Conservation (phyloP, 2,329 filamentous ascomycete genomes). For the Calonectria henricotiae region DNA sequence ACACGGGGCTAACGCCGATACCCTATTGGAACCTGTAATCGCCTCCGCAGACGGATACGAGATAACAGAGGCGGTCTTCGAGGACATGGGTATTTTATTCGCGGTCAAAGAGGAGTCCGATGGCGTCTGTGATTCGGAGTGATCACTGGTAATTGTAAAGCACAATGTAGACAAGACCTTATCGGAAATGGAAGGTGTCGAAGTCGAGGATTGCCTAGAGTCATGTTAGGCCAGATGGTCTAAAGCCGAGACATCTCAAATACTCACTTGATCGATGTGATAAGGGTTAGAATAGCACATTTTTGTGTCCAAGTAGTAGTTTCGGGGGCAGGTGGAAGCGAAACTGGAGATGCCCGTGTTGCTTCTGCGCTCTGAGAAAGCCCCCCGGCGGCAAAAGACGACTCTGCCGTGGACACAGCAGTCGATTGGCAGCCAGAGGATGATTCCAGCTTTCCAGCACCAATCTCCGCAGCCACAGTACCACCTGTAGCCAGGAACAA, state of each 20-base stretch:
- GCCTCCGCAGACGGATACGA: slow-evolving; percentile 30
- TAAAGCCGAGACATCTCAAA: neutral
- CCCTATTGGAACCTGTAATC: neutral
- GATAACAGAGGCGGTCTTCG: slow-evolving; percentile 29
- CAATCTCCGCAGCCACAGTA: slow-evolving; percentile 8
- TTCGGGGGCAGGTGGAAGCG: slow-evolving; percentile 21
- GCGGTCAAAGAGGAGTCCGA: slow-evolving; percentile 21
- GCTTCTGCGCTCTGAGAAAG: slow-evolving; percentile 40
- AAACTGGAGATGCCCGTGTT: slow-evolving; percentile 2
- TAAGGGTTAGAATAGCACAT: slow-evolving; percentile 45
- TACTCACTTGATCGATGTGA: slow-evolving; percentile 45
- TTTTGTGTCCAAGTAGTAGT: slow-evolving; percentile 46
- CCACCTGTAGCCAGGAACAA: slow-evolving; percentile 38
- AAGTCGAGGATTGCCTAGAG: slow-evolving; percentile 38
- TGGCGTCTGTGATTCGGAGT: slow-evolving; percentile 9
- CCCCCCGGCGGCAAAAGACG: slow-evolving; percentile 42
- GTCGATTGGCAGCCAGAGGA: slow-evolving; percentile 20
- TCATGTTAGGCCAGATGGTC: neutral
- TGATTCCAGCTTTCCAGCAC: too few relatives aligned
- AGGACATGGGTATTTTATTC: slow-evolving; percentile 31
- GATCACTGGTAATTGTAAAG: slow-evolving; percentile 42
- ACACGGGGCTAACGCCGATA: slow-evolving; percentile 41
- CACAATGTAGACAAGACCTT: slow-evolving; percentile 43
- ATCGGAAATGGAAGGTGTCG: slow-evolving; percentile 29
- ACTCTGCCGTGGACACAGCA: slow-evolving; percentile 30